Conservation (phyloP, 1,284 basidiomycete species). For the Termitomyces sp. region DNA sequence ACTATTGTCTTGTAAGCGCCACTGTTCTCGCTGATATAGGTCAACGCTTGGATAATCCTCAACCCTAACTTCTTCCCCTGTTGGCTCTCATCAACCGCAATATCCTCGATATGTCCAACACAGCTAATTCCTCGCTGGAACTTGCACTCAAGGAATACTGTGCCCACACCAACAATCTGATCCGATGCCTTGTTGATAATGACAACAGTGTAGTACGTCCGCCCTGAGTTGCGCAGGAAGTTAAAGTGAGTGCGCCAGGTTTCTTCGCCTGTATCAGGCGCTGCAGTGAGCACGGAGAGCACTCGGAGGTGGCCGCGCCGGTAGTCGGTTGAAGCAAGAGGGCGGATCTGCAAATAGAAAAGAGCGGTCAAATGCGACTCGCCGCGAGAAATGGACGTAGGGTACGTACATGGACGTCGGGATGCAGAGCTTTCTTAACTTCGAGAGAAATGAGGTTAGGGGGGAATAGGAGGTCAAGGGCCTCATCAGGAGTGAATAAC, state of each 20-base stretch:
- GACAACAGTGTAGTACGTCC: constrained; percentile 83
- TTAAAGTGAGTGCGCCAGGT: constrained; percentile 41
- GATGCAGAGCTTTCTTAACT: constrained; percentile 50
- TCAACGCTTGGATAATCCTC: constrained; percentile 82
- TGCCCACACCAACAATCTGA: constrained; percentile 81
- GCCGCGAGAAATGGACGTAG: too few species aligned
- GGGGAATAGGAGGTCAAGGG: constrained; percentile 76
- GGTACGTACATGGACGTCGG: constrained; percentile 46
- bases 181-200: constrained; percentile 75
- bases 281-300: constrained; percentile 74
- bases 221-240: constrained; percentile 45
- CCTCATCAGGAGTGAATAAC: constrained; percentile 57
- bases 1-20: constrained; percentile 83
- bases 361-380: not conserved
- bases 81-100: constrained; percentile 82
- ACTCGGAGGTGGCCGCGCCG: constrained; percentile 79
- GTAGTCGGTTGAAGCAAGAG: constrained; percentile 84
- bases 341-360: constrained; percentile 63
- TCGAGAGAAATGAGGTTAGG: constrained; percentile 59
- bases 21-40: constrained; percentile 67
- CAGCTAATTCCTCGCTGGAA: constrained; percentile 79
- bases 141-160: constrained; percentile 88
- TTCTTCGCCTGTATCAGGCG: constrained; percentile 70
- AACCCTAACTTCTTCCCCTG: constrained; percentile 91
- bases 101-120: constrained; percentile 97